Percentiles rank a stretch among this genome's conserved stretches.
phyloP scores from a whole-genome alignment of 495 filamentous ascomycete species.

The Schizothecium vesticola region DNA sequence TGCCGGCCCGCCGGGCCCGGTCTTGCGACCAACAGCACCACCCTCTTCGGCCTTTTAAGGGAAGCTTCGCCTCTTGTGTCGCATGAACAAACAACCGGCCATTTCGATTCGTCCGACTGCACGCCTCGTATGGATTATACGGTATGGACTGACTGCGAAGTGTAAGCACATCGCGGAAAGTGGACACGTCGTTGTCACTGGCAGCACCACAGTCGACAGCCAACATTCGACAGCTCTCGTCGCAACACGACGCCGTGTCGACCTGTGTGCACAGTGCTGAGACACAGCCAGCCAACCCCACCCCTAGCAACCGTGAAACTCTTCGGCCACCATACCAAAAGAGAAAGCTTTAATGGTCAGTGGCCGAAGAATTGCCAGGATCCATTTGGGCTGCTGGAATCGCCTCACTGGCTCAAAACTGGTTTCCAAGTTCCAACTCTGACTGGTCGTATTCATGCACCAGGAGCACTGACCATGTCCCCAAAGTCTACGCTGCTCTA shows the following conservation, averaged over 20 bases:
- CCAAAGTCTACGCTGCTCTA: neutral
- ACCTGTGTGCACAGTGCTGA: neutral
- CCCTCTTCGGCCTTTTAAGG: neutral
- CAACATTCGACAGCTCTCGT: neutral
- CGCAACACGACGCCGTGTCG: neutral
- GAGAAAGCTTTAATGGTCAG: slow-evolving; percentile 13
- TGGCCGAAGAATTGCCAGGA: neutral
- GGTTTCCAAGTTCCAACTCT: neutral
- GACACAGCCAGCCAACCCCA: neutral
- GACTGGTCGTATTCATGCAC: neutral
- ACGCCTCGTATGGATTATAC: neutral
- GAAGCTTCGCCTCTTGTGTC: neutral
- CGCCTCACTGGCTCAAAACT: neutral
- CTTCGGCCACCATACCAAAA: slow-evolving; percentile 15
- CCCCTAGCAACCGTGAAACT: neutral
- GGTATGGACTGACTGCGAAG: neutral
- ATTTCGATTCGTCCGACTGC: neutral
- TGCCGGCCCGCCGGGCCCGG: neutral
- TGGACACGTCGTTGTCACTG: neutral
- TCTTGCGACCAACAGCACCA: neutral
- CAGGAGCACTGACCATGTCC: neutral
- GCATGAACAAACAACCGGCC: neutral
- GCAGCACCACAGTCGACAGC: neutral
- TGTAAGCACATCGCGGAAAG: neutral
- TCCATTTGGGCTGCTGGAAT: slow-evolving; percentile 17